phyloP scores from a whole-genome alignment of 2,329 filamentous ascomycete genomes.

The Pestalotiopsis sp. region DNA sequence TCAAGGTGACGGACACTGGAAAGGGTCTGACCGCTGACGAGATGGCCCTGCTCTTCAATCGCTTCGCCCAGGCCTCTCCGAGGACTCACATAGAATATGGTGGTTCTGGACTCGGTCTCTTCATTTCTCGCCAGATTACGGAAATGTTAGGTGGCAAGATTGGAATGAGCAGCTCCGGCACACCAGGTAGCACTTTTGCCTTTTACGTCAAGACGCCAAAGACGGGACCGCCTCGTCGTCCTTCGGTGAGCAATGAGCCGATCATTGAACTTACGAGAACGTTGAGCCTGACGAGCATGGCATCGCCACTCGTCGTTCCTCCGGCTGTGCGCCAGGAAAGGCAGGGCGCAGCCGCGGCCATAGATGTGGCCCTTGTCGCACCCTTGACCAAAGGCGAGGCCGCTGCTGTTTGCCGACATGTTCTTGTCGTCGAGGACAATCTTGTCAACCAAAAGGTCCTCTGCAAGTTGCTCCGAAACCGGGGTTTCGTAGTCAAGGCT shows the following conservation, averaged over 20 bases:
- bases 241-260: slow-evolving; percentile 19
- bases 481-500: slow-evolving; percentile 53
- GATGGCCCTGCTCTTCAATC: slow-evolving; percentile 74
- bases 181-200: slow-evolving; percentile 71
- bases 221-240: slow-evolving; percentile 14
- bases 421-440: slow-evolving; percentile 65
- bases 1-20: slow-evolving; percentile 78
- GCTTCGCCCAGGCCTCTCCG: slow-evolving; percentile 78
- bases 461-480: slow-evolving; percentile 51
- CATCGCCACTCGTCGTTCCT: slow-evolving; percentile 13
- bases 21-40: slow-evolving; percentile 72
- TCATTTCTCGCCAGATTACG: slow-evolving; percentile 78
- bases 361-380: slow-evolving; percentile 13
- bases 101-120: slow-evolving; percentile 76
- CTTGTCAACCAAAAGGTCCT: slow-evolving; percentile 62
- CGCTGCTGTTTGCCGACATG: slow-evolving; percentile 2
- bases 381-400: neutral
- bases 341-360: neutral
- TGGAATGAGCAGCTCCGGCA: slow-evolving; percentile 69
- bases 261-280: slow-evolving; percentile 16
- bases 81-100: slow-evolving; percentile 79
- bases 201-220: slow-evolving; percentile 68
- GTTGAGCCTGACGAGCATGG: slow-evolving; percentile 13
- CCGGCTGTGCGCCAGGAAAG: neutral
- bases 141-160: slow-evolving; percentile 82